Conservation (phyloP, 2,329 filamentous ascomycete genomes). For the Diplodia seriata region DNA sequence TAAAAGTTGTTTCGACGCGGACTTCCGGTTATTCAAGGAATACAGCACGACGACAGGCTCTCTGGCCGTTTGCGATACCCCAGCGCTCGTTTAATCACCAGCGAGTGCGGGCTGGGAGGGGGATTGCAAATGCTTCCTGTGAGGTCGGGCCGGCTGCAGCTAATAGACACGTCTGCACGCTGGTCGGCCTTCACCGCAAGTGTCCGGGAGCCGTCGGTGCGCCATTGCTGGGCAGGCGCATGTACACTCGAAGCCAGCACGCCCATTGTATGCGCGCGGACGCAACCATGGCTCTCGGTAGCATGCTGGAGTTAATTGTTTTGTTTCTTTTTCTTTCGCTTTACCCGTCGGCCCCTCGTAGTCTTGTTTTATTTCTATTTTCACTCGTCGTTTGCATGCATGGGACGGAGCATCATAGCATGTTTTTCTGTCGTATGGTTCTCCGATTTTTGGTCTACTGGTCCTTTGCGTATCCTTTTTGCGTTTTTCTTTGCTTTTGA, state of each 20-base stretch:
- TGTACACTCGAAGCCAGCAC: slow-evolving; percentile 9
- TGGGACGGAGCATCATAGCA: slow-evolving; percentile 33
- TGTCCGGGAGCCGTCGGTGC: slow-evolving; percentile 19
- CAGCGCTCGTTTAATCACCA: slow-evolving; percentile 27
- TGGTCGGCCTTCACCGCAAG: slow-evolving; percentile 21
- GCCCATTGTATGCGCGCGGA: background rate
- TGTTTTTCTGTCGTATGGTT: slow-evolving; percentile 32
- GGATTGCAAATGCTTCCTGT: slow-evolving; percentile 19
- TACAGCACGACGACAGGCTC: slow-evolving; percentile 16
- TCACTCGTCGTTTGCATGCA: slow-evolving; percentile 25
- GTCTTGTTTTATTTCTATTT: slow-evolving; percentile 3
- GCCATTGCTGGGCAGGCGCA: slow-evolving; percentile 29
- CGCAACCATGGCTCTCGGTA: background rate
- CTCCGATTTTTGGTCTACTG: slow-evolving; percentile 5
- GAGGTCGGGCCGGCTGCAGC: slow-evolving; percentile 29
- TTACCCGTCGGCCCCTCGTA: background rate
- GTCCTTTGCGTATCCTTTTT: background rate
- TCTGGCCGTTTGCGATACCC: slow-evolving; percentile 30
- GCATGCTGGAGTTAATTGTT: slow-evolving; percentile 26
- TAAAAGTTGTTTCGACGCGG: slow-evolving; percentile 30
- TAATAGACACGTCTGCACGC: slow-evolving; percentile 29
- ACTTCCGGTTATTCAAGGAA: slow-evolving; percentile 25
- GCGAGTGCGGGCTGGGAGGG: slow-evolving; percentile 26
- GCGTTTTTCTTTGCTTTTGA: background rate
- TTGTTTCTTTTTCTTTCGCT: slow-evolving; percentile 8